Conservation (phyloP, 345 rosid genomes). For the Sisymbrium irio region DNA sequence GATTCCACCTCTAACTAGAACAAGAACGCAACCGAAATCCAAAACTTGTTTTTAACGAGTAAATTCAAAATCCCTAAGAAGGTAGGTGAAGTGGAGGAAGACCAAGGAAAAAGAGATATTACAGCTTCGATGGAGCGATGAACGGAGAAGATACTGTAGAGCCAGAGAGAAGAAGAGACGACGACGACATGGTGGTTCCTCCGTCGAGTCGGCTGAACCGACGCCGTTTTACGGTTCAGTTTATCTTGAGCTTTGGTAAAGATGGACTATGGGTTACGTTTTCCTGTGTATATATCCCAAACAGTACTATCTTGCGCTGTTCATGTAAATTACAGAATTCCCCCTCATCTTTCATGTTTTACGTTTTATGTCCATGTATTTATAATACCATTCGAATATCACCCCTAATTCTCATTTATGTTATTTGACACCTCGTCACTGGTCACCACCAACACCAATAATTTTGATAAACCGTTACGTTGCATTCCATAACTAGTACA, state of each 20-base stretch:
- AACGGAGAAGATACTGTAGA: slow-evolving; percentile 51
- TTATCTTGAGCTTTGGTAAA: not conserved
- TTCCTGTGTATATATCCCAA: not conserved
- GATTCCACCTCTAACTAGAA: not conserved
- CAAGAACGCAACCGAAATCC: not conserved
- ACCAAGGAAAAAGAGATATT: slow-evolving; percentile 12
- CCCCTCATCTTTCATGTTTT: not conserved
- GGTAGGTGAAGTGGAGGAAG: slow-evolving; percentile 5
- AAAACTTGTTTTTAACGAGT: no score
- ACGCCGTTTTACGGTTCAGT: slow-evolving; percentile 21
- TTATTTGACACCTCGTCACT: not conserved
- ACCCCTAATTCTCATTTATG: not conserved
- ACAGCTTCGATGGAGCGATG: slow-evolving; percentile 46
- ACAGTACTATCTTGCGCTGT: slow-evolving; percentile 6
- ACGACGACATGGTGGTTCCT: slow-evolving; percentile 46
- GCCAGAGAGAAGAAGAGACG: slow-evolving; percentile 50
- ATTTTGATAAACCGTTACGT: not conserved
- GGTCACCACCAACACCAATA: not conserved
- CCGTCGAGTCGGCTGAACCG: slow-evolving; percentile 29
- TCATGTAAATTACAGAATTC: not conserved
- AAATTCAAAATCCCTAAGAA: slow-evolving; percentile 5
- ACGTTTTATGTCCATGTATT: not conserved
- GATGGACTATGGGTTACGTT: not conserved
- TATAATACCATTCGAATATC: not conserved
- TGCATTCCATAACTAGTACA: not conserved